Evolutionary conservation across 2,329 filamentous ascomycete genomes (phyloP), one percentile per base, ranked within the genome.

Genomic region (Rutstroemia sp.): DNA sequence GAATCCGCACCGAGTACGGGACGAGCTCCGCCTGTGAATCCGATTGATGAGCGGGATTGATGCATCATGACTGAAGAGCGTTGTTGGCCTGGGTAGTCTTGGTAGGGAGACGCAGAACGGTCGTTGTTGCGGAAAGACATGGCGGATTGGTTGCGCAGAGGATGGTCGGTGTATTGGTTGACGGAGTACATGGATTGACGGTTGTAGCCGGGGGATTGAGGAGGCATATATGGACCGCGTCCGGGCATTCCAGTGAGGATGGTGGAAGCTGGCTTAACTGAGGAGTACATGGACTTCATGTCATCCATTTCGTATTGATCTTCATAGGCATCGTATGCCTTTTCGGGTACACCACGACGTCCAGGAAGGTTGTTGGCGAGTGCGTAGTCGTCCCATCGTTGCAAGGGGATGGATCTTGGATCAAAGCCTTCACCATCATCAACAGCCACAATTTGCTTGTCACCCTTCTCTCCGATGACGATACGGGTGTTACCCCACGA

Each of bases 401-500:
- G 92, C 12, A 97, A 82, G 34, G 94, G 94, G 69, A 99, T 94
- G 61, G 88, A 91, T 63, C 89, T 85, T 27, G 94, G 92, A 67
- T 99, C 90, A 68, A 95, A 99, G 9, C 80, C 83, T 69, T 94
- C 90, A 58, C 88, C 84, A 19, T 92, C 84, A 25, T 92, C 88
- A 2, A 92, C 83, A 0, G 91, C 91, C 53, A 99, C 80, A n/a
- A 96, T 78, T 69, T 95, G 84, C 76, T 95, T 96, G 69, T 82
- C 82, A 61, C 92, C 92, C 72, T 92, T 90, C 72, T 99, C 94
- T 58, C 91, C 92, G 63, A 97, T 88, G 64, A 99, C 94, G 62
- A 99, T 84, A 81, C 94, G 91, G 1, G 94, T 99, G 75, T 94
- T 97, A 79, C 94, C 94, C 94, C 94, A 99, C 2, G 86, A 86